Evolutionary conservation across 768 basidiomycete species (phyloP).

Genomic region (Termitomyces sp.): DNA sequence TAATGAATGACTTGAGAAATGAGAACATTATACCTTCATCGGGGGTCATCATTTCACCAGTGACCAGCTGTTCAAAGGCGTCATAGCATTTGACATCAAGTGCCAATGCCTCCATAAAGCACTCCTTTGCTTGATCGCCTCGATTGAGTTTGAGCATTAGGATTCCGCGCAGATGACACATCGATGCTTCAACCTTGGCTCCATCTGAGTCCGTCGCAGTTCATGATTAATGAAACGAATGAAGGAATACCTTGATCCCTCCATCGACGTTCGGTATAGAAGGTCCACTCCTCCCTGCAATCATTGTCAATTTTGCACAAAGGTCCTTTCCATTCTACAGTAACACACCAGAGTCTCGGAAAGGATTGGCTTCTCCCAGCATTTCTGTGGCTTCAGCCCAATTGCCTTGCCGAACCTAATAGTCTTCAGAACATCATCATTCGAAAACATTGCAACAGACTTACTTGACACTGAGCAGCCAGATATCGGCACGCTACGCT

Average conservation of each 20-base stretch:
- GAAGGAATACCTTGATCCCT: conserved; percentile 75
- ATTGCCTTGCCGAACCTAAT: conserved; percentile 77
- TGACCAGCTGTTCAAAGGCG: conserved; percentile 84
- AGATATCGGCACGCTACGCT: conserved; percentile 95
- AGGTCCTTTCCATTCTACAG: background rate
- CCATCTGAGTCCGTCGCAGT: background rate
- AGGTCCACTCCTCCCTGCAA: conserved; percentile 55
- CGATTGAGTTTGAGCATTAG: conserved; percentile 94
- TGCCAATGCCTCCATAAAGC: conserved; percentile 92
- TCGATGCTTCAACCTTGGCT: conserved; percentile 72
- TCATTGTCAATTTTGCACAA: background rate
- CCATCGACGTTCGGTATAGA: conserved; percentile 81
- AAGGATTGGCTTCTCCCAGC: conserved; percentile 91
- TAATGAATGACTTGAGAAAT: background rate
- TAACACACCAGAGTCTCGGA: conserved; percentile 58
- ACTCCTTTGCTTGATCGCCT: conserved; percentile 85
- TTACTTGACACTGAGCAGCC: conserved; percentile 90
- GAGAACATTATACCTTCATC: conserved; percentile 69
- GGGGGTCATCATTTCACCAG: conserved; percentile 92
- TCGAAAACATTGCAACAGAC: conserved; percentile 8
- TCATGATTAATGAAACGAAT: conserved; percentile 6
- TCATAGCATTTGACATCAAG: conserved; percentile 98
- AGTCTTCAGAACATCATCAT: conserved; percentile 9
- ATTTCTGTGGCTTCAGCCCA: conserved; percentile 91
- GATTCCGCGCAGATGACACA: conserved; percentile 68